Evolutionary conservation across 2,329 filamentous ascomycete species (phyloP).

Genomic region (Alternaria brassicae): DNA sequence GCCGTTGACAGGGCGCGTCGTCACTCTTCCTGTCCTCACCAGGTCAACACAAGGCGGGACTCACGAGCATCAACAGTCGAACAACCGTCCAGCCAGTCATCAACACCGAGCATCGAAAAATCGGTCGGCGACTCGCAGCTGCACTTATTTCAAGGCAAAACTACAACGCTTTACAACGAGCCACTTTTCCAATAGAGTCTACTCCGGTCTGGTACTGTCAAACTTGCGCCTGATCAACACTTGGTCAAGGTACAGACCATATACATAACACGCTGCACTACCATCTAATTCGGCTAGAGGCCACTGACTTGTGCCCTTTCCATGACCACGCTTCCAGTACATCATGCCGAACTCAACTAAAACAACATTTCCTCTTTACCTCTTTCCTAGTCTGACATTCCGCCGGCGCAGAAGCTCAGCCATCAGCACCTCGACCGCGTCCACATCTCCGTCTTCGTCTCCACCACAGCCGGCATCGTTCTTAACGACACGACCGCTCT

Average conservation of each 20-base stretch:
- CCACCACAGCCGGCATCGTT: conserved; percentile 35
- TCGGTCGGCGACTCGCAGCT: not conserved
- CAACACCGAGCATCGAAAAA: not conserved
- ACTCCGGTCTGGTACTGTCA: not conserved
- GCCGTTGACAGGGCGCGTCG: not conserved
- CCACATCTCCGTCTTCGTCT: conserved; percentile 31
- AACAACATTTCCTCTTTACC: conserved; percentile 54
- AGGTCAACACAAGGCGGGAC: not conserved
- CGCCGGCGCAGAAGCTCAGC: conserved; percentile 54
- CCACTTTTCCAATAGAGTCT: not conserved
- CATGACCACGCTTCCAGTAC: not conserved
- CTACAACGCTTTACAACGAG: not conserved
- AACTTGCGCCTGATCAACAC: not conserved
- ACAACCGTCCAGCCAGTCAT: not conserved
- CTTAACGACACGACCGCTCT: conserved; percentile 50
- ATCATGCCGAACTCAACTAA: conserved; percentile 26
- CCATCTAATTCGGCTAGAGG: not conserved
- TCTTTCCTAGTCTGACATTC: conserved; percentile 47
- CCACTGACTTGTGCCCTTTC: not conserved
- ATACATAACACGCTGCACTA: not conserved
- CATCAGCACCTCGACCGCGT: conserved; percentile 37
- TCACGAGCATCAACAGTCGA: not conserved
- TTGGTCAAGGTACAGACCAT: not conserved
- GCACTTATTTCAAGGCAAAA: not conserved
- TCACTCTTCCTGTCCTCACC: not conserved